Base-by-base conservation (phyloP, 2,329 filamentous ascomycete species). In the Aplosporella prunicola region DNA sequence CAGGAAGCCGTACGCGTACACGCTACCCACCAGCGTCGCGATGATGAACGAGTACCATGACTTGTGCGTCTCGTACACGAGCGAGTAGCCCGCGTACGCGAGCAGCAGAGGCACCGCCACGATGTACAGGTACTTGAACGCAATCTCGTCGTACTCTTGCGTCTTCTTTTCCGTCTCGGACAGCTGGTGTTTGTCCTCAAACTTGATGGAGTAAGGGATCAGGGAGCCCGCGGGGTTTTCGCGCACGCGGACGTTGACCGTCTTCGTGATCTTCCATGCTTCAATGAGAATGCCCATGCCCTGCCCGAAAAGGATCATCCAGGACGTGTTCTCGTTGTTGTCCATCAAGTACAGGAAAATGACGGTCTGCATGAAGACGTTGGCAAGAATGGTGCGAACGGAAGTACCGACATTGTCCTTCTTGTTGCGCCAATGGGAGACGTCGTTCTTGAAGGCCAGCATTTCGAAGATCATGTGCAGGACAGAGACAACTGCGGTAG, bases 391-490 rank as follows among this genome's bases (percentile, higher is more conserved):
- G 20, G 89, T 93, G 40, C 91, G 86, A 43, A 98, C 82, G 1
- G 88, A 95, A 30, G 94, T 93, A 45, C 91, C 91, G 18, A 98
- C 83, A 42, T 94, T 91, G 66, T 96, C 93, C 71, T 98, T 98
- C 80, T 98, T 98, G 70, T 96, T 95, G 57, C 88, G 85, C 77
- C 91, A 98, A 64, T 98, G 91, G 32, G 87, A 71, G 57, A 98
- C 94, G 57, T 98, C 91, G 56, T 82, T 94, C 54, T 93, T 94
- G 68, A 98, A 98, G 2, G 91, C 91, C 22, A 98, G 74, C 54
- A 83, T 88, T 63, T 98, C 91, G 46, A 98, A 89, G 49, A 98
- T 69, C 73, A 94, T 87, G 64, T 98, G 91, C 25, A 91, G 71
- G 41, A 98, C 73, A 46, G 78, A 88, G 49, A 93, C 91, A 7